phyloP scores from a whole-genome alignment of 1,284 basidiomycete genomes.

The Ceratobasidium theobromae region DNA sequence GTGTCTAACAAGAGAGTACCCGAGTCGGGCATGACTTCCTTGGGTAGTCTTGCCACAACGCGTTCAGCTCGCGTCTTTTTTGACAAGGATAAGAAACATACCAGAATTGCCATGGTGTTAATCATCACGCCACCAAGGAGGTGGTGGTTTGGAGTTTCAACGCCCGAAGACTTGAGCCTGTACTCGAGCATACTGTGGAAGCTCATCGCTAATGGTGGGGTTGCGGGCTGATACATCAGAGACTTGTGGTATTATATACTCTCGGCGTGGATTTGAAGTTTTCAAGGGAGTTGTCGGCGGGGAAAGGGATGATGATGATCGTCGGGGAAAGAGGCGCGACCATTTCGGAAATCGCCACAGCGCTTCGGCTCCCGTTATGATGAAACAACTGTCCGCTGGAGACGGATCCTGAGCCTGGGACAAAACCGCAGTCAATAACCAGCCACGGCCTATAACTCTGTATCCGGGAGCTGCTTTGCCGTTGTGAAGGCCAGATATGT shows the following conservation, averaged over 20 bases:
- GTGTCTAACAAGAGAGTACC: neutral
- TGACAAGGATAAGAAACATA: neutral
- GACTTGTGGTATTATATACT: too few relatives aligned
- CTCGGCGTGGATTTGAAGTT: too few relatives aligned
- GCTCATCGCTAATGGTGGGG: neutral
- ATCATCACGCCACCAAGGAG: neutral
- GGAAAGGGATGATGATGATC: neutral
- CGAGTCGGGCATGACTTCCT: neutral
- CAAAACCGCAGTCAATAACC: neutral
- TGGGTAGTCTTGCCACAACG: neutral
- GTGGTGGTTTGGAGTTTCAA: neutral
- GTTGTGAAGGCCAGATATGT: neutral
- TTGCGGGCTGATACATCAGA: neutral
- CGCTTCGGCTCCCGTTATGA: neutral
- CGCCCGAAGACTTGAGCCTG: neutral
- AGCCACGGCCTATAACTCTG: too few relatives aligned
- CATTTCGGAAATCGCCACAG: neutral
- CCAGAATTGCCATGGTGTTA: constrained; percentile 17
- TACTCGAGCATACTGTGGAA: neutral
- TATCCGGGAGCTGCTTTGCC: too few relatives aligned
- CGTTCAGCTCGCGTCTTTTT: neutral
- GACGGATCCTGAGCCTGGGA: neutral
- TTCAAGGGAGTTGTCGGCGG: neutral
- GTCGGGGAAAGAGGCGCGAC: neutral
- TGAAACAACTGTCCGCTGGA: neutral